Evolutionary conservation across 169 alveolate genomes (phyloP), one percentile per base, ranked within the genome.

Genomic region (Plasmodium knowlesi): DNA sequence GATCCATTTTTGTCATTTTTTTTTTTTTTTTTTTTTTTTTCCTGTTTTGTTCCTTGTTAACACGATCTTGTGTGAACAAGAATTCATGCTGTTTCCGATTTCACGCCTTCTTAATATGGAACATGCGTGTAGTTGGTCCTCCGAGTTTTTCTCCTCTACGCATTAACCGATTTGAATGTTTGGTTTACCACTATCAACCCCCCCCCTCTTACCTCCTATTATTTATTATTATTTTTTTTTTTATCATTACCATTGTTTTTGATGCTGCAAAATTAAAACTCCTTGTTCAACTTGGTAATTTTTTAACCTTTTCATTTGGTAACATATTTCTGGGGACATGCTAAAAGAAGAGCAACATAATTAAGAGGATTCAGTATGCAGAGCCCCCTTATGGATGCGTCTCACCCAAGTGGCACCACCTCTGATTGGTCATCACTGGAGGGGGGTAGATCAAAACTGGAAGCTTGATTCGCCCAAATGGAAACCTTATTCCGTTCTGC

Each of bases 401-500:
- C 61, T 50, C 61, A 50, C 25, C 61, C 61, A 14, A 50, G 8
- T 12, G 61, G 61, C 25, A 50, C 61, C 61, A 50, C 61, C 25
- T 67, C 76, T 67, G 30, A 22, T n/a, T 28, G 34, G n/a, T 8
- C 5, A 32, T 5, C 25, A 67, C 37, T 67, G 14, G 10, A 67
- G 16, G 14, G 41, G 37, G 76, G 37, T 71, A 9, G 12, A 19
- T 39, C 78, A 71, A 37, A 85, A 25, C 41, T 73, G 25, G 71
- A 39, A 16, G 93, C 85, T 1, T 73, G 85, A 10, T 53, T 30
- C 5, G 25, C 70, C 93, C 85, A 73, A 46, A 85, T 3, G 37
- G 85, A 76, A 50, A 85, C 25, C 39, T 85, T 85, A 30, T 50
- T 50, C 32, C 46, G 78, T 28, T 85, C 85, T 25, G 93, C 80